phyloP scores from a whole-genome alignment of 2,329 filamentous ascomycete genomes.

The Fusarium vanettenii region DNA sequence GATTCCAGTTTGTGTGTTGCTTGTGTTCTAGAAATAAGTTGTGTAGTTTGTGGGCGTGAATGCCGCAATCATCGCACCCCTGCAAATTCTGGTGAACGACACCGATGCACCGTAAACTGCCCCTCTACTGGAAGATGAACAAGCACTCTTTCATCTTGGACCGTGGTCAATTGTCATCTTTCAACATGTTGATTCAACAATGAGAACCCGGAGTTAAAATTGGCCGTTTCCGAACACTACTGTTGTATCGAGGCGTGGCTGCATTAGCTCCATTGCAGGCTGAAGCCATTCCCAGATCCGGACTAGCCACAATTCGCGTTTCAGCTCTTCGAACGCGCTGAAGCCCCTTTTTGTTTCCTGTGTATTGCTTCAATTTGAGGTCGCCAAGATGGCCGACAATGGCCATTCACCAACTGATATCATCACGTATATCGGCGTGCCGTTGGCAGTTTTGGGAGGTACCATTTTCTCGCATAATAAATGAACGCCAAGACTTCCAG shows the following conservation, averaged over 20 bases:
- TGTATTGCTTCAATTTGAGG: neutral
- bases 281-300: constrained; percentile 3
- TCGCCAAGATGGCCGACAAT: constrained; percentile 46
- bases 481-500: neutral
- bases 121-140: fast-evolving
- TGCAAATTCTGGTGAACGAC: neutral
- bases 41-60: neutral
- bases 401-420: constrained; percentile 57
- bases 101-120: neutral
- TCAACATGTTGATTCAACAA: neutral
- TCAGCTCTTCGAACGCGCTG: constrained; percentile 12
- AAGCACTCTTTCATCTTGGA: neutral
- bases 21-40: no score
- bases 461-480: neutral
- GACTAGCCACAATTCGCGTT: constrained; percentile 15
- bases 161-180: neutral
- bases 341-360: constrained; percentile 6
- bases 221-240: neutral
- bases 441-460: constrained; percentile 66
- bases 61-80: neutral
- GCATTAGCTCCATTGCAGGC: neutral
- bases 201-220: neutral
- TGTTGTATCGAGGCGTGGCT: constrained; percentile 1
- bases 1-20: neutral
- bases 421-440: constrained; percentile 68